These are phyloP conservation scores for Populus deltoides DNA, from an alignment of 345 rosid species.

Conservation along the genomic window DNA sequence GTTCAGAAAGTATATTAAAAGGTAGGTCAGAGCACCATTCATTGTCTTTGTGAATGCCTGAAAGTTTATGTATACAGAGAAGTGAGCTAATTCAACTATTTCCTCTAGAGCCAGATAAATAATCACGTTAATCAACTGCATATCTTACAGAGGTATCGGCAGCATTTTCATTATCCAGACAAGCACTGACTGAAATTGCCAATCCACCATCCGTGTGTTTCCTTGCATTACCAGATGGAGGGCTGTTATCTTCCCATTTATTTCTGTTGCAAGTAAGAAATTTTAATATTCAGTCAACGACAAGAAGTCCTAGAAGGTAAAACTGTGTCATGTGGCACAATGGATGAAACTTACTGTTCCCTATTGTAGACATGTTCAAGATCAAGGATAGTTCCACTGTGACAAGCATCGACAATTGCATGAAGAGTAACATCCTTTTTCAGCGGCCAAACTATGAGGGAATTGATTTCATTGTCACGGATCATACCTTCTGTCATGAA, in stretches of 20 bases:
- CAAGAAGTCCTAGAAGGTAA: no score
- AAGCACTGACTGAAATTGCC: conserved; percentile 25
- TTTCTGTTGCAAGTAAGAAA: conserved; percentile 14
- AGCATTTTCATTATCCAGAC: conserved; percentile 16
- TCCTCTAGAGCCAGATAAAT: background rate
- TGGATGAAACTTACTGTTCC: conserved; percentile 22
- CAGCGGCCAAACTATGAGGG: conserved; percentile 47
- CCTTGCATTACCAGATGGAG: conserved; percentile 22
- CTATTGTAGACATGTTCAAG: conserved; percentile 36
- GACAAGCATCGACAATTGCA: conserved; percentile 67
- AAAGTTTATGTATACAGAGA: background rate
- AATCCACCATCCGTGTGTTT: conserved; percentile 28
- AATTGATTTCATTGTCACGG: conserved; percentile 42
- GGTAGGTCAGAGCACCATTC: conserved; percentile 21
- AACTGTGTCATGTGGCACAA: no score
- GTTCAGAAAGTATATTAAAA: conserved; percentile 10
- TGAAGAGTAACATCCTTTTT: conserved; percentile 48
- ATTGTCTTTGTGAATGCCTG: conserved; percentile 19
- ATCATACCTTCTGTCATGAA: conserved; percentile 48
- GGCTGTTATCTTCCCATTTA: conserved; percentile 29
- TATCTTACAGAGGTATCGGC: conserved; percentile 13
- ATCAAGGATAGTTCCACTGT: conserved; percentile 70
- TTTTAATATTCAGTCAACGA: background rate
- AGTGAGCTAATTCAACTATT: no score
- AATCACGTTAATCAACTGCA: background rate